These are phyloP conservation scores for Dryadomyces quercus-mongolicae DNA, from an alignment of 2,329 filamentous ascomycete species.

Conservation along the genomic window DNA sequence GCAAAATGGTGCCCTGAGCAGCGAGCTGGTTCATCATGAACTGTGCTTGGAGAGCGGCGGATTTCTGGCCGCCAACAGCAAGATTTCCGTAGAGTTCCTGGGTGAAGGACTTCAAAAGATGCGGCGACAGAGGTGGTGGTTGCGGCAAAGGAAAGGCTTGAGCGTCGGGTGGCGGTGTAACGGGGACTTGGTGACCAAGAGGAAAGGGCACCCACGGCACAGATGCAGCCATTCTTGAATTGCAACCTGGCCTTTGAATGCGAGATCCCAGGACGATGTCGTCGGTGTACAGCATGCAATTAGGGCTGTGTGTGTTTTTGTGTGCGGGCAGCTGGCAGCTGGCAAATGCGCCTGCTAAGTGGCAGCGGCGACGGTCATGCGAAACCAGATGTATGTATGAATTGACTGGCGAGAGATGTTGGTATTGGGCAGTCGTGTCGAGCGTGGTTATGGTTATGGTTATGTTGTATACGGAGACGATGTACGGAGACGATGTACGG, in stretches of 20 bases:
- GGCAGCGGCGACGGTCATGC: neutral
- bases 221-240: constrained; percentile 15
- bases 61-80: constrained; percentile 3
- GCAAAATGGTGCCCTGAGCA: neutral
- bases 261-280: neutral
- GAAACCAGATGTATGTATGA: neutral
- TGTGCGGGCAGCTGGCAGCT: neutral
- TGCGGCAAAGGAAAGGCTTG: constrained; percentile 17
- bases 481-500: too few relatives aligned
- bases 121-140: constrained; percentile 9
- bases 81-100: constrained; percentile 11
- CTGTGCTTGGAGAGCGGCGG: constrained; percentile 4
- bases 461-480: too few relatives aligned
- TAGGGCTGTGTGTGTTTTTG: neutral
- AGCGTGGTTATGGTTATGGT: too few relatives aligned
- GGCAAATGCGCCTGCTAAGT: neutral
- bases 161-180: constrained; percentile 27
- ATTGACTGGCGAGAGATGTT: too few relatives aligned
- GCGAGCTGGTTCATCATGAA: constrained; percentile 6
- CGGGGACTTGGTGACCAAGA: constrained; percentile 22
- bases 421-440: too few relatives aligned
- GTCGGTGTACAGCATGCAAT: neutral
- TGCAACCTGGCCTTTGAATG: neutral
- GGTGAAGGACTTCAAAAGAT: constrained; percentile 13
- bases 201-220: constrained; percentile 17